A percentile compares a stretch with the other conserved stretches of the same genome.
These are phyloP conservation scores for Ophiosphaerella narmari DNA, from an alignment of 2,329 filamentous ascomycete species.

Conservation along the genomic window DNA sequence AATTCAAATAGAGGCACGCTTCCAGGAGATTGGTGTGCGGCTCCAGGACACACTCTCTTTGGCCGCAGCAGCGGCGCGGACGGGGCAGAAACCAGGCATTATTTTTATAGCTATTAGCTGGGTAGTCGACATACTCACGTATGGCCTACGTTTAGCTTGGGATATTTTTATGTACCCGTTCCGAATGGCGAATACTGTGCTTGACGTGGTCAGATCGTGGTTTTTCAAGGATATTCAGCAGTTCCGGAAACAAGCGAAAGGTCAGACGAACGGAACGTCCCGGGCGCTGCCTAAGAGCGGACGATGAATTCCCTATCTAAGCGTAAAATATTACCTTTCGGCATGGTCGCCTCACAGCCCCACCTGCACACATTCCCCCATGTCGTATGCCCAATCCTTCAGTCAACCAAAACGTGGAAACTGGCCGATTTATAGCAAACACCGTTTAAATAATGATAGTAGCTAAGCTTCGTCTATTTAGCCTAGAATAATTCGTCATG, in stretches of 20 bases:
- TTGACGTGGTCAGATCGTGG: constrained; percentile 20
- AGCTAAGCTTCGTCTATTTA: no score
- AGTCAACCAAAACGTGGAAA: no score
- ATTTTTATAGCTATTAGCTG: constrained; percentile 34
- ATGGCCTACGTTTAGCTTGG: constrained; percentile 29
- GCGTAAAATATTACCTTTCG: constrained; percentile 4
- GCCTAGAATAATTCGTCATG: no score
- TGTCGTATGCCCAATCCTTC: no score
- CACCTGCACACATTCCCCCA: neutral
- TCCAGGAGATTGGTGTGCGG: constrained; percentile 72
- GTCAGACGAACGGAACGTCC: constrained; percentile 29
- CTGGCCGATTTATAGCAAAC: no score
- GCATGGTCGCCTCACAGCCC: neutral
- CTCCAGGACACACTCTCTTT: constrained; percentile 78
- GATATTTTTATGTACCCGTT: constrained; percentile 39
- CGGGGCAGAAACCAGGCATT: constrained; percentile 43
- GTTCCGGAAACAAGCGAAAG: constrained; percentile 28
- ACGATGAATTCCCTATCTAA: constrained; percentile 18
- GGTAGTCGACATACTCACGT: constrained; percentile 25
- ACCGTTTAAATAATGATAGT: no score
- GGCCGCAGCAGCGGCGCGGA: constrained; percentile 67
- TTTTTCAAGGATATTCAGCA: constrained; percentile 30
- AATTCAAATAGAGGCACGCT: constrained; percentile 74
- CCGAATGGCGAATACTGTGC: constrained; percentile 19
- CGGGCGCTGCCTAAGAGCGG: constrained; percentile 36